Conservation (phyloP, 2,329 filamentous ascomycete species). For the Colletotrichum godetiae region DNA sequence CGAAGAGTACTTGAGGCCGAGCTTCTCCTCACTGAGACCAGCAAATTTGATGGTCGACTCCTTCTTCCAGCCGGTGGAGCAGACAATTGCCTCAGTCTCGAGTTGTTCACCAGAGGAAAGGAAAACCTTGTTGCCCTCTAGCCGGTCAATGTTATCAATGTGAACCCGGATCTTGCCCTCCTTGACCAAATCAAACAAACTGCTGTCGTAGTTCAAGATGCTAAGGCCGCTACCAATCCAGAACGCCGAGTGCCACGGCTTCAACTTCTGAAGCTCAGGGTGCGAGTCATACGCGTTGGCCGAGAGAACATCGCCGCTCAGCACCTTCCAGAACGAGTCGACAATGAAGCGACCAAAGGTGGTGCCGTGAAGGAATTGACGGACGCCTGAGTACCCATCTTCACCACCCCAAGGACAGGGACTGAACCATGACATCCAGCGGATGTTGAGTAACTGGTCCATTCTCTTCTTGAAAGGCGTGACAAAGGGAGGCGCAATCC, state of each 20-base stretch:
- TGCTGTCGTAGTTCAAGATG: neutral
- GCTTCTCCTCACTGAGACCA: neutral
- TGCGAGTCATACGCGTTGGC: neutral
- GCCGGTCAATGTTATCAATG: neutral
- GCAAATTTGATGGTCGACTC: neutral
- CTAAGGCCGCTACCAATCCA: neutral
- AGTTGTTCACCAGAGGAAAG: neutral
- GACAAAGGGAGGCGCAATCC: neutral
- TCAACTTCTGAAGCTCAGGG: neutral
- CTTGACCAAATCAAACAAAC: neutral
- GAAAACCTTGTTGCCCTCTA: neutral
- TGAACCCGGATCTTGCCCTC: neutral
- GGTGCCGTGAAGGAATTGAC: neutral
- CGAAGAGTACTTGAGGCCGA: neutral
- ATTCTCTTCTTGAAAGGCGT: slow-evolving; percentile 66
- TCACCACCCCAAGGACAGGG: slow-evolving; percentile 73
- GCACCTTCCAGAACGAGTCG: neutral
- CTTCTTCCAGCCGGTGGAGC: neutral
- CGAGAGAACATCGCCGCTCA: neutral
- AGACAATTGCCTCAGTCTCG: neutral
- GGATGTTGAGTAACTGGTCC: slow-evolving; percentile 65
- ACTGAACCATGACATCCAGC: slow-evolving; percentile 72
- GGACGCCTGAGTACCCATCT: slow-evolving; percentile 61
- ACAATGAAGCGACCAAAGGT: neutral
- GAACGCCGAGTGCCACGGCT: neutral